Conservation (phyloP, 2,329 filamentous ascomycete genomes). For the Neopestalotiopsis clavispora region DNA sequence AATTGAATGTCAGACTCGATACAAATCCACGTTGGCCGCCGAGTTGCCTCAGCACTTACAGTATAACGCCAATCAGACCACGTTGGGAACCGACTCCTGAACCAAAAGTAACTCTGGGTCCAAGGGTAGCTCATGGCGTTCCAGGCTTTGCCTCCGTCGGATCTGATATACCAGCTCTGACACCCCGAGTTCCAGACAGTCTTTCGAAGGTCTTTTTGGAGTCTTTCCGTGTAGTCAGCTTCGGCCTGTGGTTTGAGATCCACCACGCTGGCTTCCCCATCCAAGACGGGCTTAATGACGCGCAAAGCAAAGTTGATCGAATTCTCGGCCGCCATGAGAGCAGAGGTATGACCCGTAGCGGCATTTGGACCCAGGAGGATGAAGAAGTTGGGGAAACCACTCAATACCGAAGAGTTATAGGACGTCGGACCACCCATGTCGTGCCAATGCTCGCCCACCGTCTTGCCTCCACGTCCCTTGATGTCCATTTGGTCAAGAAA, state of each 20-base stretch:
- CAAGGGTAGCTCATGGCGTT: slow-evolving; percentile 14
- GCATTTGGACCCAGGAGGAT: slow-evolving; percentile 67
- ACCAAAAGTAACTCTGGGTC: slow-evolving; percentile 12
- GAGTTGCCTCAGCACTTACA: background rate
- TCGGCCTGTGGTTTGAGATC: slow-evolving; percentile 42
- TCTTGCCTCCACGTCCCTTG: slow-evolving; percentile 52
- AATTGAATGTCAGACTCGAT: background rate
- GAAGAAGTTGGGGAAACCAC: slow-evolving; percentile 70
- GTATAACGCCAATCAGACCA: slow-evolving; percentile 8
- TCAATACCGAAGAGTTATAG: slow-evolving; percentile 62
- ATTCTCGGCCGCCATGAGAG: slow-evolving; percentile 66
- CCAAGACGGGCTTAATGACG: slow-evolving; percentile 55
- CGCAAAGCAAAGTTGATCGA: slow-evolving; percentile 64
- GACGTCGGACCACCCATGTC: slow-evolving; percentile 64
- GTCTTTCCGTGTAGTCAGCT: slow-evolving; percentile 32
- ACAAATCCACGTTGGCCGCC: background rate
- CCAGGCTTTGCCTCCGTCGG: background rate
- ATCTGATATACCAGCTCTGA: slow-evolving; percentile 10
- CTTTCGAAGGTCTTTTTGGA: slow-evolving; percentile 38
- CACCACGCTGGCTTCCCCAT: slow-evolving; percentile 34
- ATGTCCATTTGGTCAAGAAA: slow-evolving; percentile 60
- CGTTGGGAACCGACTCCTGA: slow-evolving; percentile 6
- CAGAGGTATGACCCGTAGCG: slow-evolving; percentile 64
- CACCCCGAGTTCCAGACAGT: slow-evolving; percentile 35
- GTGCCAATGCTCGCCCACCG: slow-evolving; percentile 60